Percentiles rank a stretch among this genome's conserved stretches.
Conservation (phyloP, 2,329 filamentous ascomycete species). For the Fusarium guadeloupense region DNA sequence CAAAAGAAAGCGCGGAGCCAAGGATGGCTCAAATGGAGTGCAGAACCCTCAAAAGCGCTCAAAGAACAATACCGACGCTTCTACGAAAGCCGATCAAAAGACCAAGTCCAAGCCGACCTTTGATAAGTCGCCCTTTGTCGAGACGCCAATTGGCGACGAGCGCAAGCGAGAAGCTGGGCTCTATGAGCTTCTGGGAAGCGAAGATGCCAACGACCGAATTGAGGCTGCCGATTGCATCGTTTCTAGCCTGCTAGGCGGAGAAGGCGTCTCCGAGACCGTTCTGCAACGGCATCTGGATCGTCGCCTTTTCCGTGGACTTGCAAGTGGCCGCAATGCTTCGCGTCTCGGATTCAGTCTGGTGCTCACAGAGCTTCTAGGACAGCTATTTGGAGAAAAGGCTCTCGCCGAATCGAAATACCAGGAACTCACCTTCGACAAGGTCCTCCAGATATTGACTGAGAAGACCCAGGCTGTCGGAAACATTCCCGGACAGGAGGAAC, state of each 20-base stretch:
- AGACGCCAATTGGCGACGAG: conserved; percentile 61
- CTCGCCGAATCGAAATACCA: conserved; percentile 59
- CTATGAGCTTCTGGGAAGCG: conserved; percentile 70
- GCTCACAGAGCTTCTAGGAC: conserved; percentile 79
- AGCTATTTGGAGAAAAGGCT: conserved; percentile 68
- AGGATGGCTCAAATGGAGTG: conserved; percentile 43
- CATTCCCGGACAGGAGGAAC: conserved; percentile 75
- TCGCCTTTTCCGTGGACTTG: conserved; percentile 84
- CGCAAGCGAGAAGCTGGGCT: conserved; percentile 66
- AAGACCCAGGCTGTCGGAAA: conserved; percentile 65
- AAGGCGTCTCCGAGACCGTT: conserved; percentile 61
- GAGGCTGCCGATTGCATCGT: conserved; percentile 67
- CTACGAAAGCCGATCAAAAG: conserved; percentile 28
- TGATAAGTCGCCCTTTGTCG: conserved; percentile 58
- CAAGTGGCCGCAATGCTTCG: conserved; percentile 88
- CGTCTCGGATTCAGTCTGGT: conserved; percentile 90
- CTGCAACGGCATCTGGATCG: conserved; percentile 69
- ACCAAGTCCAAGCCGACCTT: conserved; percentile 44
- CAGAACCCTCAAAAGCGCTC: conserved; percentile 45
- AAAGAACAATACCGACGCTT: conserved; percentile 43
- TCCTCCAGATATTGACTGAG: conserved; percentile 62
- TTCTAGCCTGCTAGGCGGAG: conserved; percentile 61
- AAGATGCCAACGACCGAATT: conserved; percentile 65
- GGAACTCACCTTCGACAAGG: conserved; percentile 64
- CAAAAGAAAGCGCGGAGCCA: conserved; percentile 50